These are phyloP conservation scores for Lotmaria passim DNA, from an alignment of 208 protist species.

Conservation along the genomic window DNA sequence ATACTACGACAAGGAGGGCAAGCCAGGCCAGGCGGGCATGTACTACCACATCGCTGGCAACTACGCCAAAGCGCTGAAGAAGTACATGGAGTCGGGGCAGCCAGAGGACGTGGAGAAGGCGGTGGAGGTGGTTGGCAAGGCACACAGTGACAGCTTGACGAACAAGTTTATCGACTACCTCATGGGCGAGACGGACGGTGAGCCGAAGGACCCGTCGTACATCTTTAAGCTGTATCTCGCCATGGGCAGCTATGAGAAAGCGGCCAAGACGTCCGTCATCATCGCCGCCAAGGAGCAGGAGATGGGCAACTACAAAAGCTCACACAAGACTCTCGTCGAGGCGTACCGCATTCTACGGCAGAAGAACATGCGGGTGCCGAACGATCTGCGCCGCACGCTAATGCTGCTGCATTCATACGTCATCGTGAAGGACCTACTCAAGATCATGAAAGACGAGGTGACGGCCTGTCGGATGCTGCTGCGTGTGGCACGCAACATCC, in stretches of 20 bases:
- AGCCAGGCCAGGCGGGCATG: slow-evolving; percentile 85
- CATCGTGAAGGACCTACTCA: slow-evolving; percentile 94
- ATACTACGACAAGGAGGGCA: slow-evolving; percentile 92
- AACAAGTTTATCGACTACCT: slow-evolving; percentile 96
- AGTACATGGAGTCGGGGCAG: slow-evolving; percentile 89
- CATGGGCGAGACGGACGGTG: slow-evolving; percentile 95
- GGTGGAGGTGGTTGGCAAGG: slow-evolving; percentile 93
- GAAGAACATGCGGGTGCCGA: slow-evolving; percentile 89
- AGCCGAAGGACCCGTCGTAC: slow-evolving; percentile 97
- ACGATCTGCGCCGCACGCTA: slow-evolving; percentile 90
- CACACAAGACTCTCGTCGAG: slow-evolving; percentile 95
- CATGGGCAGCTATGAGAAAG: slow-evolving; percentile 96
- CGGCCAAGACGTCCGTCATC: slow-evolving; percentile 95
- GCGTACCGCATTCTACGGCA: slow-evolving; percentile 90
- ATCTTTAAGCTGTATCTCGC: slow-evolving; percentile 98
- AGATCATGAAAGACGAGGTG: slow-evolving; percentile 89
- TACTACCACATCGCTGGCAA: slow-evolving; percentile 94
- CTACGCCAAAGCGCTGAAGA: slow-evolving; percentile 87
- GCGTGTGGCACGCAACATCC: slow-evolving; percentile 95
- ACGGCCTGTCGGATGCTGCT: slow-evolving; percentile 95
- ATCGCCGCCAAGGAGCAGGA: slow-evolving; percentile 96
- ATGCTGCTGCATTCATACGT: slow-evolving; percentile 98
- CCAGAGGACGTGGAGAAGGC: slow-evolving; percentile 93
- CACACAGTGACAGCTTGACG: slow-evolving; percentile 93
- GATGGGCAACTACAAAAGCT: slow-evolving; percentile 93